phyloP scores from a whole-genome alignment of 2,329 filamentous ascomycete species.

The Stagonosporopsis tanaceti region DNA sequence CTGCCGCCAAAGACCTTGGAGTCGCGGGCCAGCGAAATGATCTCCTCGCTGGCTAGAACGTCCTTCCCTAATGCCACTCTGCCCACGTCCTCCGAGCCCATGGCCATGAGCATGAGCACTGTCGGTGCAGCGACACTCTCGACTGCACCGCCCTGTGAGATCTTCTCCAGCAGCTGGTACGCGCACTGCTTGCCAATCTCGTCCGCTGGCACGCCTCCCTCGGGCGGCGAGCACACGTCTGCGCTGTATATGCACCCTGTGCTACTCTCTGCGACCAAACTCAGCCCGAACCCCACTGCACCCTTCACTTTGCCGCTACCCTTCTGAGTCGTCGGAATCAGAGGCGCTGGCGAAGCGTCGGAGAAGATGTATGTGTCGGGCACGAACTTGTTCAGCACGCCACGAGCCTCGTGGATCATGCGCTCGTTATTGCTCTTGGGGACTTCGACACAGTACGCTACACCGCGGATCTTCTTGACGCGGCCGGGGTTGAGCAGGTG shows the following conservation, averaged over 20 bases:
- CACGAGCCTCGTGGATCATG: conserved; percentile 91
- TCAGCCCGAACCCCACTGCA: conserved; percentile 91
- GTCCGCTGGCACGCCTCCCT: conserved; percentile 85
- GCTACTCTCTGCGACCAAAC: conserved; percentile 90
- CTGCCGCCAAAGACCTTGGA: conserved; percentile 87
- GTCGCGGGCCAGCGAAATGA: conserved; percentile 83
- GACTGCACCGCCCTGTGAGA: conserved; percentile 83
- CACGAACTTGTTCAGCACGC: conserved; percentile 81
- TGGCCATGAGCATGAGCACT: conserved; percentile 90
- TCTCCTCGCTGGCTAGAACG: conserved; percentile 80
- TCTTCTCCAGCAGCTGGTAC: conserved; percentile 84
- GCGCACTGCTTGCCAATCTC: conserved; percentile 90
- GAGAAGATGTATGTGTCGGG: conserved; percentile 90
- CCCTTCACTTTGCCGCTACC: conserved; percentile 64
- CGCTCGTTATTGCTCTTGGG: conserved; percentile 91
- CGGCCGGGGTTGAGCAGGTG: conserved; percentile 85
- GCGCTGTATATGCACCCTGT: conserved; percentile 87
- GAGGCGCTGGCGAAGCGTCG: conserved; percentile 67
- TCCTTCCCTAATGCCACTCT: conserved; percentile 82
- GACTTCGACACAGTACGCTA: conserved; percentile 92
- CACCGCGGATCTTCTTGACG: conserved; percentile 87
- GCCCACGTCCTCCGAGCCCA: conserved; percentile 96
- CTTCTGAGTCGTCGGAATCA: conserved; percentile 75
- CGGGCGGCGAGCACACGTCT: conserved; percentile 76
- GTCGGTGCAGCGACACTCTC: conserved; percentile 75